Evolutionary conservation across 2,329 filamentous ascomycete genomes (phyloP).

Genomic region (Epicoccum sorghinum): DNA sequence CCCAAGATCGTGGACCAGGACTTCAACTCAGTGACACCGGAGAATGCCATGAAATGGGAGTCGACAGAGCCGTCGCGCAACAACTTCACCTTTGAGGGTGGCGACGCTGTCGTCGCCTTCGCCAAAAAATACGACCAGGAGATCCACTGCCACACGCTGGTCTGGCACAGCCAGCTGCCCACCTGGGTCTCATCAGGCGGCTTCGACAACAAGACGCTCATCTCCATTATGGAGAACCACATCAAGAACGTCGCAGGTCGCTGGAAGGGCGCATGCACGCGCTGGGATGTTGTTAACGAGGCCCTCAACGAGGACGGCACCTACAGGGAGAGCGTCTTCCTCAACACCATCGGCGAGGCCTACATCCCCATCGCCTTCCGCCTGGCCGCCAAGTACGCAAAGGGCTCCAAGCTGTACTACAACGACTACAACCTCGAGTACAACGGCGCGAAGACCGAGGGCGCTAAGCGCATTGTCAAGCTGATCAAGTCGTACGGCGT

Average conservation of each 20-base stretch:
- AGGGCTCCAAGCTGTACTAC: conserved; percentile 58
- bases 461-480: conserved; percentile 46
- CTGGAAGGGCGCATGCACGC: conserved; percentile 48
- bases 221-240: conserved; percentile 51
- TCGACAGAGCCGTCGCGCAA: conserved; percentile 44
- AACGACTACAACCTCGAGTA: conserved; percentile 71
- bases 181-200: conserved; percentile 47
- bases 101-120: conserved; percentile 44
- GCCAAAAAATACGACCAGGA: conserved; percentile 44
- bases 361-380: conserved; percentile 55
- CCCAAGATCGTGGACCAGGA: conserved; percentile 32
- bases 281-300: conserved; percentile 52
- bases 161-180: conserved; percentile 52
- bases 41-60: conserved; percentile 45
- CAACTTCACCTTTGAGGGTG: conserved; percentile 48
- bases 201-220: conserved; percentile 50
- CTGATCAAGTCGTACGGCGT: conserved; percentile 50
- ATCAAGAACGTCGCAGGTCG: conserved; percentile 48
- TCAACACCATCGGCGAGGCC: conserved; percentile 51
- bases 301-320: conserved; percentile 56
- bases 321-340: conserved; percentile 51
- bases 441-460: conserved; percentile 52
- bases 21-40: conserved; percentile 39
- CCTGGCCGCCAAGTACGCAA: conserved; percentile 47
- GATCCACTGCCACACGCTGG: conserved; percentile 50